These are phyloP conservation scores for Xylariales sp. DNA, from an alignment of 2,329 filamentous ascomycete species.

Conservation along the genomic window DNA sequence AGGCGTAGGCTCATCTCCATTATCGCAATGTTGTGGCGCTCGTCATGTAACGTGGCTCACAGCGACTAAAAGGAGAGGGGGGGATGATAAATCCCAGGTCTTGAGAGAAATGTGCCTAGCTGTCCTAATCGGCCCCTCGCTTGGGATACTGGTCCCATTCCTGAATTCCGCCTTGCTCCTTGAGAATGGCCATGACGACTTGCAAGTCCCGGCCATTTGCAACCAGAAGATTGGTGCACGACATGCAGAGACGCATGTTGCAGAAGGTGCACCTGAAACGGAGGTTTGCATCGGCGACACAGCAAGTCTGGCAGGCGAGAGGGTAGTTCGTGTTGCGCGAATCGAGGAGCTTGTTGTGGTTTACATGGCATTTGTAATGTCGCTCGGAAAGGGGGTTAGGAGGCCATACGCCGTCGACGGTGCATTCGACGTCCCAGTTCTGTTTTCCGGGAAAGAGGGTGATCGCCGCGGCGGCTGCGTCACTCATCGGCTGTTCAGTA, in stretches of 20 bases:
- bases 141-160: conserved; percentile 30
- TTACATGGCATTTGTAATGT: conserved; percentile 60
- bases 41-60: neutral
- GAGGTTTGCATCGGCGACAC: conserved; percentile 57
- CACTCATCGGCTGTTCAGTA: conserved; percentile 21
- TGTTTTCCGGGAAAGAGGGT: conserved; percentile 42
- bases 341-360: conserved; percentile 61
- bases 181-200: conserved; percentile 54
- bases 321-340: conserved; percentile 62
- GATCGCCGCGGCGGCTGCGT: conserved; percentile 34
- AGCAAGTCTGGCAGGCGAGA: conserved; percentile 66
- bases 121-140: neutral
- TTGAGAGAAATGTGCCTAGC: neutral
- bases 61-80: neutral
- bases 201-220: conserved; percentile 57
- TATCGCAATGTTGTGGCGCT: neutral
- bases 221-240: conserved; percentile 58
- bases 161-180: conserved; percentile 38
- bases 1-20: neutral
- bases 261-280: conserved; percentile 64
- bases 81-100: neutral
- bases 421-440: conserved; percentile 5
- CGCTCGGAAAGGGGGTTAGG: conserved; percentile 55
- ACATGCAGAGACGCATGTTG: conserved; percentile 63
- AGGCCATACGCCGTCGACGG: conserved; percentile 44